A percentile compares a stretch with the other conserved stretches of the same genome.
These are phyloP conservation scores for Rubroshorea leprosula DNA, from an alignment of 345 rosid species.

Conservation along the genomic window DNA sequence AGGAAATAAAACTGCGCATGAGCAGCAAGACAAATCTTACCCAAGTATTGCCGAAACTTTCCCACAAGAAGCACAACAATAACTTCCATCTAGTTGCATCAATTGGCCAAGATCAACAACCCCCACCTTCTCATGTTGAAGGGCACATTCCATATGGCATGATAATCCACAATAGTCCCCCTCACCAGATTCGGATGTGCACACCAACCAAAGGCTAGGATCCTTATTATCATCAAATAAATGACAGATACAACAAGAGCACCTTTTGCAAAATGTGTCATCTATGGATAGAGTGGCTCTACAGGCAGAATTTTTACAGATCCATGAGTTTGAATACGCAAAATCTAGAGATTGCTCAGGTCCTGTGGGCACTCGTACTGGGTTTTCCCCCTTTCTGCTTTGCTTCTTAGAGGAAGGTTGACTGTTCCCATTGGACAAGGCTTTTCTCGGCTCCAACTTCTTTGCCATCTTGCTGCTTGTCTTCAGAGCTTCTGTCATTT, in stretches of 20 bases:
- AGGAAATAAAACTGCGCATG: neutral
- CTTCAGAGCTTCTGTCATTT: slow-evolving; percentile 52
- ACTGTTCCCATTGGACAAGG: slow-evolving; percentile 19
- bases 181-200: slow-evolving; percentile 48
- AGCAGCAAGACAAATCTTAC: slow-evolving; percentile 38
- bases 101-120: slow-evolving; percentile 73
- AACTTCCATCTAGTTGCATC: slow-evolving; percentile 83
- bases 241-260: slow-evolving; percentile 96
- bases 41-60: slow-evolving; percentile 93
- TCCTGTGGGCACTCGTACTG: slow-evolving; percentile 34
- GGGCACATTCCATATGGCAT: slow-evolving; percentile 94
- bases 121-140: slow-evolving; percentile 74
- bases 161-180: slow-evolving; percentile 81
- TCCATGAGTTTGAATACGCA: slow-evolving; percentile 53
- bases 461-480: slow-evolving; percentile 38
- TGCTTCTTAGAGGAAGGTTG: slow-evolving; percentile 51
- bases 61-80: slow-evolving; percentile 94
- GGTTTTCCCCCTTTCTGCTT: slow-evolving; percentile 63
- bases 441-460: slow-evolving; percentile 60
- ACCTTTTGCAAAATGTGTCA: slow-evolving; percentile 87
- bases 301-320: slow-evolving; percentile 68
- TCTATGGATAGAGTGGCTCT: slow-evolving; percentile 51
- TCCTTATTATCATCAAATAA: slow-evolving; percentile 85
- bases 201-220: slow-evolving; percentile 77
- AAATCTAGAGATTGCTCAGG: slow-evolving; percentile 38